phyloP scores from a whole-genome alignment of 768 basidiomycete species.

The Auriscalpium microsporum region DNA sequence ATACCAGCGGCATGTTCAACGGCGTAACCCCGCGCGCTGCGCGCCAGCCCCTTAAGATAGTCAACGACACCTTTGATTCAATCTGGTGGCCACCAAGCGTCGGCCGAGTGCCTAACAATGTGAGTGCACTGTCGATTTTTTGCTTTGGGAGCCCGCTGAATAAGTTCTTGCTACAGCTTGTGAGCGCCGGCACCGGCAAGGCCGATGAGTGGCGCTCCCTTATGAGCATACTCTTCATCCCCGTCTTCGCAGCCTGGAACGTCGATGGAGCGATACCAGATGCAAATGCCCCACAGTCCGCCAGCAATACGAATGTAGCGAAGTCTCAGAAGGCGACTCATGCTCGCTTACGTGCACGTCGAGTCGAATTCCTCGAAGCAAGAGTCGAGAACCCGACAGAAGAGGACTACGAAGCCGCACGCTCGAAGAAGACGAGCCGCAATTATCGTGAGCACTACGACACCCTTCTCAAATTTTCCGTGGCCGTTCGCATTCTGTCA shows the following conservation, averaged over 20 bases:
- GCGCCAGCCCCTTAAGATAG: background rate
- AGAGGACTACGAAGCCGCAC: background rate
- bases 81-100: background rate
- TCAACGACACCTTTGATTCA: slow-evolving; percentile 3
- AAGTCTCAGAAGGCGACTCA: background rate
- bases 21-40: background rate
- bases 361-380: background rate
- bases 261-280: slow-evolving; percentile 6
- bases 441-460: background rate
- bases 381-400: background rate
- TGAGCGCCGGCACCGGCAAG: slow-evolving; percentile 3
- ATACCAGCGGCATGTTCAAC: background rate
- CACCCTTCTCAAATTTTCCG: background rate
- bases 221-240: slow-evolving; percentile 13
- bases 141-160: background rate
- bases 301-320: background rate
- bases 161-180: background rate
- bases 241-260: slow-evolving; percentile 15
- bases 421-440: background rate
- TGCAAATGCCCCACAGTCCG: background rate
- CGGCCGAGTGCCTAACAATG: background rate
- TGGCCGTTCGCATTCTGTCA: background rate
- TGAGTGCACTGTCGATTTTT: background rate
- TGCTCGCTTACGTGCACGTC: background rate
- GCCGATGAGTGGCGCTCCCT: slow-evolving; percentile 18